Base-by-base conservation (phyloP, 1,284 basidiomycete species). In the Ustilago bromivora region DNA sequence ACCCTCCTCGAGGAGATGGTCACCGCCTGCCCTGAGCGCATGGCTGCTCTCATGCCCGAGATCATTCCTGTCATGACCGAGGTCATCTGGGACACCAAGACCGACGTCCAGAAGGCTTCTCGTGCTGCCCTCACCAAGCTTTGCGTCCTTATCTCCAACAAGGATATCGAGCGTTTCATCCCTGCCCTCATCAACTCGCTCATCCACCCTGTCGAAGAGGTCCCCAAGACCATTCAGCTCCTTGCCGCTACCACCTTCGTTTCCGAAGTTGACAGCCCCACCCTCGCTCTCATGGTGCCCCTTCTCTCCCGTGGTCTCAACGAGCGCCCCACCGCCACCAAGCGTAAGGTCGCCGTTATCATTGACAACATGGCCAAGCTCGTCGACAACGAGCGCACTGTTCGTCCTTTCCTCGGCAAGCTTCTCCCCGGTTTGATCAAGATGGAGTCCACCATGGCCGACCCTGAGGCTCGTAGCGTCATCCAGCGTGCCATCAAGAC, bases 221-320 rank as follows among this genome's bases (percentile, higher is more conserved):
- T 98, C 78, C 93, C 96, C 85, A 94, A 93, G 87, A 98, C 95
- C 84, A 94, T 99, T 86, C 90, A 91, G 86, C 93, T 98, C 88
- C 95, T 99, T 88, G 96, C 96, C 88, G 92, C 97, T 71, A 99
- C 97, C 88, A 99, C 97, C 88, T 99, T 99, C 92, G 97, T 99
- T 92, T 95, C 96, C 76, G 97, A 99, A 90, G 97, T 99, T 89
- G 97, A 99, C 88, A 96, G 96, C 76, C 92, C 97, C 74, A 99
- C 97, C 80, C 93, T 99, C 83, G 98, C 97, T 81, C 92, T 99
- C 82, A 98, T 99, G 94, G 96, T 96, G 71, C 97, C 96, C 84
- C 92, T 99, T 53, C 90, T 99, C 75, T 91, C 93, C 76, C 95
- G 97, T 90, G 97, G 97, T 92, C 91, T 98, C 57, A 78, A 75